Conservation (phyloP, 352 stramenopile genomes). For the Halophytophthora batemanensis region DNA sequence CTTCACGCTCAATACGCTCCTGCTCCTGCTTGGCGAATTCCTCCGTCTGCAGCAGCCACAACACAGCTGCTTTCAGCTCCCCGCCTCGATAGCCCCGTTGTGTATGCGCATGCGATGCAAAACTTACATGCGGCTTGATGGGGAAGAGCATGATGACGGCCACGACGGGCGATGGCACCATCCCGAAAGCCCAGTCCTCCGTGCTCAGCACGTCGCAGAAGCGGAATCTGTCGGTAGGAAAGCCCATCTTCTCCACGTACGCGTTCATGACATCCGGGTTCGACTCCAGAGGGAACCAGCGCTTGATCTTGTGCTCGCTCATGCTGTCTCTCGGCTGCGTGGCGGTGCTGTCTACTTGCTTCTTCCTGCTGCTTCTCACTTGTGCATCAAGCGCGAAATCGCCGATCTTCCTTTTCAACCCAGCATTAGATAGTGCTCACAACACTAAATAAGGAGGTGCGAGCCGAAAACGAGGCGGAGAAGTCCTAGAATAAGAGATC, state of each 20-base stretch:
- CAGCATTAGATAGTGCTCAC: too few relatives aligned
- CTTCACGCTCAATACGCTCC: slow-evolving; percentile 58
- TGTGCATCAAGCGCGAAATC: too few relatives aligned
- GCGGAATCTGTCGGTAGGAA: slow-evolving; percentile 78
- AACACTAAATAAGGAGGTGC: too few relatives aligned
- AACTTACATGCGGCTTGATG: slow-evolving; percentile 84
- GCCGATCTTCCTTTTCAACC: too few relatives aligned
- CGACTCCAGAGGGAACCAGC: slow-evolving; percentile 91
- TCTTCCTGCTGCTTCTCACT: too few relatives aligned
- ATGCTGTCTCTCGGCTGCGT: slow-evolving; percentile 15
- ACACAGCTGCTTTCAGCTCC: too few relatives aligned
- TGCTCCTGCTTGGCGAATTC: slow-evolving; percentile 72
- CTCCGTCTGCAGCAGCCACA: slow-evolving; percentile 58
- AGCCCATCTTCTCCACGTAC: slow-evolving; percentile 94
- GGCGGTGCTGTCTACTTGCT: slow-evolving; percentile 1
- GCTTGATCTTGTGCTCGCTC: slow-evolving; percentile 61
- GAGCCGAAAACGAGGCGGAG: too few relatives aligned
- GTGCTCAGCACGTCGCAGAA: slow-evolving; percentile 96
- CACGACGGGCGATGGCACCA: slow-evolving; percentile 92
- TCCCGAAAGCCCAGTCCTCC: slow-evolving; percentile 95
- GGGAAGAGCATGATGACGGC: slow-evolving; percentile 96
- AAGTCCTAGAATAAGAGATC: too few relatives aligned
- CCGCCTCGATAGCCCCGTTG: too few relatives aligned
- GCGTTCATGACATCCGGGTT: slow-evolving; percentile 95
- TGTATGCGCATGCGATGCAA: too few relatives aligned